Evolutionary conservation across 768 basidiomycete species (phyloP), one percentile per base, ranked within the genome.

Genomic region (Amanita phalloides): DNA sequence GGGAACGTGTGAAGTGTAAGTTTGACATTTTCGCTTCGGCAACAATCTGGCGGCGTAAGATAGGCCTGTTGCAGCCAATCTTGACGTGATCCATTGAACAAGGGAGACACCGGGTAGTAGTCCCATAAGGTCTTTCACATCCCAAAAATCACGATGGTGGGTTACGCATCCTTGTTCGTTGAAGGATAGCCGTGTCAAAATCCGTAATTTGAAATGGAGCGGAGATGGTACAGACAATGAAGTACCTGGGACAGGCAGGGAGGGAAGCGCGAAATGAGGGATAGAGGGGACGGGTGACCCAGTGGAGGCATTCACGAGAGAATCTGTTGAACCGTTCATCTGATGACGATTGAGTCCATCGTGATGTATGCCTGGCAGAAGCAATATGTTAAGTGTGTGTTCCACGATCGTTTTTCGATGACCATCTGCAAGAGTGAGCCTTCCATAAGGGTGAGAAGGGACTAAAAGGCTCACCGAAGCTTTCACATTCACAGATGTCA

Each of bases 81-180:
- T 74, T 45, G 80, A 75, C 44, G 73, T 72, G 45, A 89, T 70
- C 85, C 86, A 90, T 55, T 86, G 79, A 1, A 76, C 75, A 41
- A 83, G 64, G 7, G 78, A 74, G 54, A 79, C 74, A 3, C 86
- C 86, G 3, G 87, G 87, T 7, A 88, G 62, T 37, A 89, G 75
- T 35, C 81, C 80, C 59, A 88, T 70, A 53, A 90, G 69, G 61
- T 91, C 89, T 62, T 82, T 79, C 39, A 87, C 71, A 57, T 90
- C 86, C 86, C 85, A 90, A 36, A 86, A 72, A 60, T 90, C 89
- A 26, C 86, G 76, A 62, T 92, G 89, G 58, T 81, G 77, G 3
- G 85, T 83, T 55, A 91, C 82, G 54, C 75, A 77, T n/a, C 84
- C 86, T 60, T 82, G 82, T 58, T 90, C 88, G 65, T 90, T 90